Evolutionary conservation across 257 asterid genomes (phyloP), one percentile per base, ranked within the genome.

Genomic region (Plantago major): DNA sequence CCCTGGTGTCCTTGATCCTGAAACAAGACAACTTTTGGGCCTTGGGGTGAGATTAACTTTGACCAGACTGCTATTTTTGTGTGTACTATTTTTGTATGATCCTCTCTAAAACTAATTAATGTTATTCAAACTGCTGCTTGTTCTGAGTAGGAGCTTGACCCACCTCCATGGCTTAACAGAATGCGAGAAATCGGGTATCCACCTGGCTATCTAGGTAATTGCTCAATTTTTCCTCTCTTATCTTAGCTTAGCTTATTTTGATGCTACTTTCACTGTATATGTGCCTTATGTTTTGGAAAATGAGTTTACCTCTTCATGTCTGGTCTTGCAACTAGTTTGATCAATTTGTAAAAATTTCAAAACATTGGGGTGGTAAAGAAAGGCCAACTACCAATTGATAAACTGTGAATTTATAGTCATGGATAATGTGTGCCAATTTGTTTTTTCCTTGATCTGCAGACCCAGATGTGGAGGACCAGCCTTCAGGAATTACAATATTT

Each of bases 131-230:
- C 22, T 64, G 28, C 33, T 64, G 8, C 42, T 37, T n/a, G 11
- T 68, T 60, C 67, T 64, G 65, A 33, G 54, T 71, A 93, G 99
- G 97, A 83, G 76, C 78, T 85, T 64, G 97, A 93, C 76, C 99
- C 99, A 67, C 99, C 97, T 69, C 99, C 99, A 47, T 93, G 99
- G 99, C 95, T 93, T 64, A 71, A 82, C 82, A 81, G 97, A 78
- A 93, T 89, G 99, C 83, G 95, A 63, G 94, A 89, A 82, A 76
- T 93, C 60, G 99, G 99, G 67, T 93, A 93, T 66, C 99, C 97
- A 16, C 96, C 92, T 59, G 97, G 92, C 76, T 89, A 89, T 82
- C 68, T 93, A 78, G 99, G 99, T 93, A 84, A 67, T 46, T 11
- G 38, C 33, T 42, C 42, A 26, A 4, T 15, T 53, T 52, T 1